Conservation (phyloP, 306 rosid genomes). For the Lagenaria siceraria region DNA sequence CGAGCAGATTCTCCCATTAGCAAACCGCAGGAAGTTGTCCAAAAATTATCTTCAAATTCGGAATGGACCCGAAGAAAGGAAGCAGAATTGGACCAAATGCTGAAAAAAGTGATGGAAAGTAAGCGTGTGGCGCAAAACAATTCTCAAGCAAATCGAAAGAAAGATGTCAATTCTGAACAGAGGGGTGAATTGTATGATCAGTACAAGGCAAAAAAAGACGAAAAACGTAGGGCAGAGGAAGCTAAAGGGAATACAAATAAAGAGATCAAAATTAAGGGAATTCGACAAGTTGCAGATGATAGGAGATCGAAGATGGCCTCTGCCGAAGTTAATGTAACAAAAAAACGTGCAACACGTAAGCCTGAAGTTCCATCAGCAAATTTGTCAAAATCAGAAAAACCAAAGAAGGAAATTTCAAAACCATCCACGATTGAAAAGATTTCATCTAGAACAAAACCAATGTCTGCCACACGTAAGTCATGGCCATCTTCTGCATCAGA, state of each 20-base stretch:
- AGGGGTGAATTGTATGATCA: constrained; percentile 71
- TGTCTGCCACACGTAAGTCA: constrained; percentile 76
- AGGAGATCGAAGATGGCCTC: constrained; percentile 63
- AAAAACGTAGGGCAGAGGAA: constrained; percentile 58
- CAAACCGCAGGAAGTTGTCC: constrained; percentile 24
- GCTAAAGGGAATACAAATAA: constrained; percentile 47
- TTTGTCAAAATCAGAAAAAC: constrained; percentile 35
- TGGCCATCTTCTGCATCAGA: constrained; percentile 79
- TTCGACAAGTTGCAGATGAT: constrained; percentile 53
- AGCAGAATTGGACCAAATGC: constrained; percentile 76
- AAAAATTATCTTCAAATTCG: constrained; percentile 38
- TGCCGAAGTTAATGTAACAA: constrained; percentile 32
- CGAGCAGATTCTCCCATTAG: constrained; percentile 25
- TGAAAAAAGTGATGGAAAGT: constrained; percentile 65
- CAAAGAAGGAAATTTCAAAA: constrained; percentile 44
- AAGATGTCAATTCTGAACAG: constrained; percentile 39
- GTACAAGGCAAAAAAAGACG: constrained; percentile 80
- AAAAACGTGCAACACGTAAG: constrained; percentile 26
- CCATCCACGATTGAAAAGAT: constrained; percentile 35
- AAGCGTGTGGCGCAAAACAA: constrained; percentile 41
- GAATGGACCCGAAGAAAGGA: constrained; percentile 74
- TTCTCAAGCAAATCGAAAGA: constrained; percentile 51
- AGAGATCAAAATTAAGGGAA: constrained; percentile 50
- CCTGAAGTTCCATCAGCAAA: constrained; percentile 41
- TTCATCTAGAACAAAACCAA: constrained; percentile 38